phyloP scores from a whole-genome alignment of 176 grass and related monocot species.

The Musa schizocarpa region DNA sequence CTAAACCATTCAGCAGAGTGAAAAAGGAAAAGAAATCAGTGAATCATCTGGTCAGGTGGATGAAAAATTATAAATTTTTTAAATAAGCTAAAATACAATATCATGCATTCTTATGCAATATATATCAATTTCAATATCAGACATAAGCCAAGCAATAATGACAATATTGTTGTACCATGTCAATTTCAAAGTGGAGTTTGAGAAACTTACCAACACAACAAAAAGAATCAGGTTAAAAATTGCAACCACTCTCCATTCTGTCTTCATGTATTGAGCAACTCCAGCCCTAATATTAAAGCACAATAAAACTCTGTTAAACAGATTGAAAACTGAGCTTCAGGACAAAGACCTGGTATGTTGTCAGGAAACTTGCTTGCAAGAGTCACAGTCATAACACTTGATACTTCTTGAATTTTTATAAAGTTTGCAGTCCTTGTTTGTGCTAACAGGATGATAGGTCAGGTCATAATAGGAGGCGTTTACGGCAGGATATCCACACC shows the following conservation, averaged over 20 bases:
- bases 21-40: background rate
- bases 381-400: constrained; percentile 88
- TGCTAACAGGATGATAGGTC: constrained; percentile 69
- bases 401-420: constrained; percentile 55
- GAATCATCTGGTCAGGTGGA: background rate
- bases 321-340: background rate
- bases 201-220: constrained; percentile 62
- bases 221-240: constrained; percentile 87
- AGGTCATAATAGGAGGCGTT: constrained; percentile 85
- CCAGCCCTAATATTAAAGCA: constrained; percentile 53
- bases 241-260: constrained; percentile 78
- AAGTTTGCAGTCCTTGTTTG: constrained; percentile 75
- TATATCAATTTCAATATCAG: background rate
- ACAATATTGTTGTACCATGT: background rate
- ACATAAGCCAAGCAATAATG: background rate
- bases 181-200: background rate
- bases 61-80: background rate
- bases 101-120: background rate
- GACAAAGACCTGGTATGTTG: background rate
- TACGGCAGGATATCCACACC: constrained; percentile 69
- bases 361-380: constrained; percentile 66
- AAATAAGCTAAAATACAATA: no score
- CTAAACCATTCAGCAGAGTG: background rate
- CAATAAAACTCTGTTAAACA: background rate
- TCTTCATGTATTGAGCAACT: constrained; percentile 94